These are phyloP conservation scores for Nicotiana obtusifolia DNA, from an alignment of 257 asterid genomes.

Conservation along the genomic window DNA sequence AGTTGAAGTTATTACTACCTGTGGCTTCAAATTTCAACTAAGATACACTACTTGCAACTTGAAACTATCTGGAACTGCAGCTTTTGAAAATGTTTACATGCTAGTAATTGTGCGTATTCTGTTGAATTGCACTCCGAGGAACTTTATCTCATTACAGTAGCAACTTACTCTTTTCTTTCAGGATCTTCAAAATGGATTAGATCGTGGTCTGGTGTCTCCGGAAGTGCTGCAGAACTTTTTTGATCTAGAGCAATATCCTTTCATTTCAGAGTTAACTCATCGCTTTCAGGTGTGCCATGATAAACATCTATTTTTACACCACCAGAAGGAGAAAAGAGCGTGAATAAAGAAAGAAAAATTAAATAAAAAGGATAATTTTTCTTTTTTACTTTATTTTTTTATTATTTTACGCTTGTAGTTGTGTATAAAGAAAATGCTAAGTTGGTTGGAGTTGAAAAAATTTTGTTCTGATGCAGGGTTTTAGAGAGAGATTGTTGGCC, in stretches of 20 bases:
- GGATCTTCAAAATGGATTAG: slow-evolving; percentile 94
- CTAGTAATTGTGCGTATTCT: not conserved
- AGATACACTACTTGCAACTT: not conserved
- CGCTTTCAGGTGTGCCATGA: slow-evolving; percentile 62
- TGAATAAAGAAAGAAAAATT: not conserved
- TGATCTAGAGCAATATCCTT: slow-evolving; percentile 81
- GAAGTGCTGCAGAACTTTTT: slow-evolving; percentile 90
- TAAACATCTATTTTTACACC: not conserved
- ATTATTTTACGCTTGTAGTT: not conserved
- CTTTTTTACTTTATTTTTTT: not conserved
- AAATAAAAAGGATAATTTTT: not conserved
- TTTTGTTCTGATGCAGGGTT: slow-evolving; percentile 58
- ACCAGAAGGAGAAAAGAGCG: not conserved
- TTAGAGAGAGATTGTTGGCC: slow-evolving; percentile 85
- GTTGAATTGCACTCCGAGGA: not conserved
- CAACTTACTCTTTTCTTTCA: slow-evolving; percentile 19
- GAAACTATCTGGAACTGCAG: not conserved
- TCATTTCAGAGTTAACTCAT: slow-evolving; percentile 58
- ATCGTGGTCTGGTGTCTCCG: slow-evolving; percentile 92
- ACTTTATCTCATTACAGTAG: slow-evolving; percentile 8
- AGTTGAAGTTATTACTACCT: not conserved
- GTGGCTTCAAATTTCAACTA: not conserved
- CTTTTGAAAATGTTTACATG: not conserved
- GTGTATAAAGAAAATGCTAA: not conserved
- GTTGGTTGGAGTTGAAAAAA: slow-evolving; percentile 7